Evolutionary conservation across 2,329 filamentous ascomycete species (phyloP).

Genomic region (Chaetomiaceae sp.): DNA sequence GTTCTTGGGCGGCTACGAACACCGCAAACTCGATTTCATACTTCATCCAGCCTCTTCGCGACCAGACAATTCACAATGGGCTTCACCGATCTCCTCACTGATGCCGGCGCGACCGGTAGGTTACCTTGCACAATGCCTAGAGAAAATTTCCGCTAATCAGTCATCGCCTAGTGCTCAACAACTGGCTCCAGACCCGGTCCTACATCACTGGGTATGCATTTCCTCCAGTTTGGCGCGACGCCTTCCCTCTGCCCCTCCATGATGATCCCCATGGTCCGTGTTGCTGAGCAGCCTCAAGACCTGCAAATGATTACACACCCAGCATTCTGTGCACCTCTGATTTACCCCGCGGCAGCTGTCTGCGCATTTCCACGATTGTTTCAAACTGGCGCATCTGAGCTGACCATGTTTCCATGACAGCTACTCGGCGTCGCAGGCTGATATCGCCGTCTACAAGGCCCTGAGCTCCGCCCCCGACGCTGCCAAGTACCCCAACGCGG

Average conservation of each 20-base stretch:
- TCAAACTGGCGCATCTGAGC: neutral
- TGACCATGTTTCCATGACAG: constrained; percentile 31
- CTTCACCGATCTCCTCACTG: constrained; percentile 29
- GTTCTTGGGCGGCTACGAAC: constrained; percentile 9
- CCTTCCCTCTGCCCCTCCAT: constrained; percentile 29
- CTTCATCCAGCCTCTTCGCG: constrained; percentile 6
- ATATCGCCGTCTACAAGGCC: constrained; percentile 93
- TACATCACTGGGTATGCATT: constrained; percentile 27
- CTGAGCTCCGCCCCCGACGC: constrained; percentile 70
- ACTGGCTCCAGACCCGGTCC: constrained; percentile 30
- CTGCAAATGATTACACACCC: constrained; percentile 62
- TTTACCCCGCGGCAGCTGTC: neutral
- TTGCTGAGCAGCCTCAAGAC: constrained; percentile 83
- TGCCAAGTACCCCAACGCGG: constrained; percentile 86
- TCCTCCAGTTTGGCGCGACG: neutral
- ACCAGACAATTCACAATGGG: constrained; percentile 25
- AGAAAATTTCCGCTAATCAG: too few relatives aligned
- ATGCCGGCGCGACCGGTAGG: constrained; percentile 28
- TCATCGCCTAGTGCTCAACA: constrained; percentile 30
- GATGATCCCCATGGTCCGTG: constrained; percentile 86
- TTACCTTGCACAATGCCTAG: too few relatives aligned
- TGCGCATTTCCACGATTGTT: too few relatives aligned
- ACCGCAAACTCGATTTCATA: neutral
- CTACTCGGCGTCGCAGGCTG: constrained; percentile 78
- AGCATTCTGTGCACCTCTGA: constrained; percentile 67